phyloP scores from a whole-genome alignment of 768 basidiomycete genomes.

The Suillus bovinus region DNA sequence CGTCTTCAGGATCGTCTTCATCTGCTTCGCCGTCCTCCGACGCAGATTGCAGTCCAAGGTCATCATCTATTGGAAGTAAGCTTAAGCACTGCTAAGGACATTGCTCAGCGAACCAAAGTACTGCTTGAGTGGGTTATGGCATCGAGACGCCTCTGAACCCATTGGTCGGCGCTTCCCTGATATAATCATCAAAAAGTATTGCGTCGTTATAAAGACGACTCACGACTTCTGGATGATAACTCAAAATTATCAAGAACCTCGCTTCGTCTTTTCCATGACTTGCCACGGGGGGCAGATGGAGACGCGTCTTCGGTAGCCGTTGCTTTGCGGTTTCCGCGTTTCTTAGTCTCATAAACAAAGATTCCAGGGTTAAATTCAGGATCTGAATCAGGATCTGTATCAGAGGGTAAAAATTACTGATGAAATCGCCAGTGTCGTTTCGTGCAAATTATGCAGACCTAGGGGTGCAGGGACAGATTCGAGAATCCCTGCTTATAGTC shows the following conservation, averaged over 20 bases:
- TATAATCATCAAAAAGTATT: background rate
- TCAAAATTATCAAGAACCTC: conserved; percentile 9
- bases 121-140: conserved; percentile 44
- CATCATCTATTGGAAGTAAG: conserved; percentile 29
- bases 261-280: conserved; percentile 17
- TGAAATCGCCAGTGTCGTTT: background rate
- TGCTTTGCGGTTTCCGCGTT: conserved; percentile 19
- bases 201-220: background rate
- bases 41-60: conserved; percentile 53
- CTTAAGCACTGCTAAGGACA: background rate
- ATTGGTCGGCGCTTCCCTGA: conserved; percentile 10
- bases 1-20: conserved; percentile 18
- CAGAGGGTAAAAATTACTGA: background rate
- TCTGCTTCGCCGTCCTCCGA: conserved; percentile 41
- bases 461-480: conserved; percentile 37
- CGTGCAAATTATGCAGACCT: conserved; percentile 22
- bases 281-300: conserved; percentile 12
- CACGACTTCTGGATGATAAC: conserved; percentile 16
- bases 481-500: conserved; percentile 19
- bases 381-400: conserved; percentile 32
- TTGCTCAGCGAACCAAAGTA: conserved; percentile 45
- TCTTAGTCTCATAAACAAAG: conserved; percentile 32
- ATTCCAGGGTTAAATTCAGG: conserved; percentile 34
- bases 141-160: conserved; percentile 7
- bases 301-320: conserved; percentile 18